A percentile compares a stretch with the other conserved stretches of the same genome.
These are phyloP conservation scores for Synchytrium microbalum DNA, from an alignment of 371 early-diverging fungal species.

Conservation along the genomic window DNA sequence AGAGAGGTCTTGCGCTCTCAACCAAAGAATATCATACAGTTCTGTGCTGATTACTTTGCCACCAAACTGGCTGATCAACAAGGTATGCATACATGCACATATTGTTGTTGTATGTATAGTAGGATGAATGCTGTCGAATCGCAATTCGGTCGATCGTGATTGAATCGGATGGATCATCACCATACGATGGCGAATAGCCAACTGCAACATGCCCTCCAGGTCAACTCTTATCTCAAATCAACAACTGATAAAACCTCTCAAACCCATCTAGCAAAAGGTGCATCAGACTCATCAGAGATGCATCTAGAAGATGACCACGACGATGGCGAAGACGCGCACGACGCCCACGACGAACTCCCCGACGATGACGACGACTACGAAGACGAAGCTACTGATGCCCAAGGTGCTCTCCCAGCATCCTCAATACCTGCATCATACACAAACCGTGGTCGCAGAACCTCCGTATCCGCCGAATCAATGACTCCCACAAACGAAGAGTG, in stretches of 20 bases:
- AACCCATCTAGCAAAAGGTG: background rate
- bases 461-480: slow-evolving; percentile 95
- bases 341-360: slow-evolving; percentile 32
- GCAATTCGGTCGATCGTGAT: too few relatives aligned
- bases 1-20: slow-evolving; percentile 45
- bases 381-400: slow-evolving; percentile 45
- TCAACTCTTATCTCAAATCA: background rate
- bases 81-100: slow-evolving; percentile 1
- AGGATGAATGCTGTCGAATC: too few relatives aligned
- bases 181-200: background rate
- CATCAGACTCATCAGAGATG: slow-evolving; percentile 9
- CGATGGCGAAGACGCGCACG: slow-evolving; percentile 28
- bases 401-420: slow-evolving; percentile 24
- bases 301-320: slow-evolving; percentile 16
- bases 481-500: slow-evolving; percentile 77
- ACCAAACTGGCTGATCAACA: slow-evolving; percentile 42
- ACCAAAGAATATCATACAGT: slow-evolving; percentile 80
- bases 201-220: background rate
- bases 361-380: slow-evolving; percentile 52
- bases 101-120: background rate
- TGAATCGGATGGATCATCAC: too few relatives aligned
- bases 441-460: slow-evolving; percentile 78
- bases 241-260: background rate
- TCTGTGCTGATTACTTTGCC: slow-evolving; percentile 81
- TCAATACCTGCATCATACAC: slow-evolving; percentile 13